Conservation (phyloP, 2,329 filamentous ascomycete species). For the Talaromyces sp. region DNA sequence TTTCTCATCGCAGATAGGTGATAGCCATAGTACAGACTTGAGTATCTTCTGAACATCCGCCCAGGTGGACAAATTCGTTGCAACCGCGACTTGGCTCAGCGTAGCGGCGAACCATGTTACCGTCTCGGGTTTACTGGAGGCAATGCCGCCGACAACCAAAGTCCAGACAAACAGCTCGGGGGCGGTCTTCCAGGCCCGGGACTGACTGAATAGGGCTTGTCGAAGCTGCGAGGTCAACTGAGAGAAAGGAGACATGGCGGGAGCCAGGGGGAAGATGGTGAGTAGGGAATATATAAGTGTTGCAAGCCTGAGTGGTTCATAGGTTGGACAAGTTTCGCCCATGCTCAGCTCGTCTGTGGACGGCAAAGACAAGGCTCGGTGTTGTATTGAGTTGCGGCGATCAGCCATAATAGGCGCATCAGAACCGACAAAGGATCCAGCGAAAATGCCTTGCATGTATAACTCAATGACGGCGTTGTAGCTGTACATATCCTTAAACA, state of each 20-base stretch:
- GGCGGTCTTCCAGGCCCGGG: slow-evolving; percentile 15
- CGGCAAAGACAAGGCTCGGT: slow-evolving; percentile 21
- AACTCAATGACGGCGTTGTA: slow-evolving; percentile 23
- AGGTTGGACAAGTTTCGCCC: slow-evolving; percentile 14
- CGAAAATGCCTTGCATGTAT: slow-evolving; percentile 18
- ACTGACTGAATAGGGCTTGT: slow-evolving; percentile 15
- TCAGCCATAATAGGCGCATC: slow-evolving; percentile 18
- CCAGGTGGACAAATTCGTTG: slow-evolving; percentile 19
- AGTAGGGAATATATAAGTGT: slow-evolving; percentile 22
- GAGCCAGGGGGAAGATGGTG: slow-evolving; percentile 21
- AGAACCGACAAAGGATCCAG: slow-evolving; percentile 14
- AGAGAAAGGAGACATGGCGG: slow-evolving; percentile 21
- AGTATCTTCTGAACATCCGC: slow-evolving; percentile 17
- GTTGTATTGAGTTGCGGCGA: slow-evolving; percentile 23
- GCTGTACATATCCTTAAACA: slow-evolving; percentile 21
- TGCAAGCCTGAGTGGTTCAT: slow-evolving; percentile 20
- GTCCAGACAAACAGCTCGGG: slow-evolving; percentile 21
- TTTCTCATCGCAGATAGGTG: slow-evolving; percentile 21
- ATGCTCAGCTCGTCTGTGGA: slow-evolving; percentile 8
- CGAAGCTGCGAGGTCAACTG: slow-evolving; percentile 18
- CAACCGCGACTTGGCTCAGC: slow-evolving; percentile 17
- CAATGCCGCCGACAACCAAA: slow-evolving; percentile 20
- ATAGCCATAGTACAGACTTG: slow-evolving; percentile 21
- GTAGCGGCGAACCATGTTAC: slow-evolving; percentile 19
- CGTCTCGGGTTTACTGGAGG: slow-evolving; percentile 18